These are phyloP conservation scores for Hypomyces perniciosus DNA, from an alignment of 2,329 filamentous ascomycete species.

Conservation along the genomic window DNA sequence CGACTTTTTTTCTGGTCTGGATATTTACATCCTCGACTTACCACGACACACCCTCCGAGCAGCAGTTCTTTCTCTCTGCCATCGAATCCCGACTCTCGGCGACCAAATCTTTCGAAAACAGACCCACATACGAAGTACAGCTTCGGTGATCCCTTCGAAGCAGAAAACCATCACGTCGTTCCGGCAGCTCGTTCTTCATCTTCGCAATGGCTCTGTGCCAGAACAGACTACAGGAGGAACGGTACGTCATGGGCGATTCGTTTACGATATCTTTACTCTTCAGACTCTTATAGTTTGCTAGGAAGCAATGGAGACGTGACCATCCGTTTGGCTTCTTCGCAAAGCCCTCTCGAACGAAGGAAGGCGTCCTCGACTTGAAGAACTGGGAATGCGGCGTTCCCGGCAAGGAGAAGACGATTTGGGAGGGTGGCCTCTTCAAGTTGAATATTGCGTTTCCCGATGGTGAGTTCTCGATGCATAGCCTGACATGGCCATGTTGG, in stretches of 20 bases:
- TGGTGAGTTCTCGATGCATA: conserved; percentile 48
- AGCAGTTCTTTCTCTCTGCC: neutral
- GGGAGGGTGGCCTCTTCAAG: conserved; percentile 98
- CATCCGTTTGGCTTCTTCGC: conserved; percentile 98
- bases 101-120: too few species aligned
- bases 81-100: neutral
- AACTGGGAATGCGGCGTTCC: conserved; percentile 95
- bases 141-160: neutral
- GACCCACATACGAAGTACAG: neutral
- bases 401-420: conserved; percentile 93
- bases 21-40: too few species aligned
- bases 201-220: conserved; percentile 73
- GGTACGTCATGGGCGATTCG: conserved; percentile 46
- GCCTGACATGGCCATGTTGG: neutral
- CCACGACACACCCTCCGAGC: neutral
- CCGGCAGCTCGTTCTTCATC: neutral
- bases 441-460: conserved; percentile 89
- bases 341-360: conserved; percentile 70
- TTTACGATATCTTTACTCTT: neutral
- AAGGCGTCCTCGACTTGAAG: conserved; percentile 85
- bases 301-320: conserved; percentile 94
- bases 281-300: conserved; percentile 33
- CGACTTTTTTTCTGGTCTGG: neutral
- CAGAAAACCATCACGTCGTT: neutral
- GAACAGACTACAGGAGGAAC: conserved; percentile 82